phyloP scores from a whole-genome alignment of 805 yeast genomes.

The Scheffersomyces amazonensis region DNA sequence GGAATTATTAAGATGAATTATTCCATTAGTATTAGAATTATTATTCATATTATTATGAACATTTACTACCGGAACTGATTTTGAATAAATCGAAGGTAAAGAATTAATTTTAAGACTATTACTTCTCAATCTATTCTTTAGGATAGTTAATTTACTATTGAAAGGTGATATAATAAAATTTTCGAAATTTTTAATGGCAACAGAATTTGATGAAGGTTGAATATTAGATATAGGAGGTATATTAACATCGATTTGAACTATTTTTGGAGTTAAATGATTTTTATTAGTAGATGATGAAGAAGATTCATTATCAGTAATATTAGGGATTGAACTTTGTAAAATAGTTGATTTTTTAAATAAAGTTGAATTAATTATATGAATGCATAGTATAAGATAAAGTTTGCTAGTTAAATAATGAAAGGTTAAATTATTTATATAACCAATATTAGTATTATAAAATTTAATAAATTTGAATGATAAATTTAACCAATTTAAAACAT shows the following conservation, averaged over 20 bases:
- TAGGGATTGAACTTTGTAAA: conserved; percentile 6
- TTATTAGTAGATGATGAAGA: not conserved
- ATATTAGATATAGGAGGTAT: not conserved
- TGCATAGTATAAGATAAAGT: conserved; percentile 17
- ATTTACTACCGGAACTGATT: not conserved
- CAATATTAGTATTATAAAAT: conserved; percentile 1
- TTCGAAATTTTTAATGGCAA: conserved; percentile 24
- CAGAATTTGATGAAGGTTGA: conserved; percentile 4
- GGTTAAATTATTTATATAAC: conserved; percentile 5
- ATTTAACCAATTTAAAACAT: conserved; percentile 12
- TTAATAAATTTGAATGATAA: conserved; percentile 2
- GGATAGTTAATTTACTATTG: conserved; percentile 12
- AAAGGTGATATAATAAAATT: conserved; percentile 23
- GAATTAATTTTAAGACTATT: not conserved
- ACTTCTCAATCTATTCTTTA: conserved; percentile 6
- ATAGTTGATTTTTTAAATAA: conserved; percentile 4
- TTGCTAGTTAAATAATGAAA: conserved; percentile 4
- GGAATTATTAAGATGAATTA: not conserved
- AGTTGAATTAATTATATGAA: conserved; percentile 19
- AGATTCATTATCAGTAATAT: conserved; percentile 3
- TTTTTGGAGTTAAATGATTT: conserved; percentile 2
- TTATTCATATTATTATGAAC: not conserved
- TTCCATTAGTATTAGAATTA: not conserved
- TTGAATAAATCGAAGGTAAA: not conserved
- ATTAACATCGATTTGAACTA: conserved; percentile 2